phyloP scores from a whole-genome alignment of 768 basidiomycete species.

The Russula sp. region DNA sequence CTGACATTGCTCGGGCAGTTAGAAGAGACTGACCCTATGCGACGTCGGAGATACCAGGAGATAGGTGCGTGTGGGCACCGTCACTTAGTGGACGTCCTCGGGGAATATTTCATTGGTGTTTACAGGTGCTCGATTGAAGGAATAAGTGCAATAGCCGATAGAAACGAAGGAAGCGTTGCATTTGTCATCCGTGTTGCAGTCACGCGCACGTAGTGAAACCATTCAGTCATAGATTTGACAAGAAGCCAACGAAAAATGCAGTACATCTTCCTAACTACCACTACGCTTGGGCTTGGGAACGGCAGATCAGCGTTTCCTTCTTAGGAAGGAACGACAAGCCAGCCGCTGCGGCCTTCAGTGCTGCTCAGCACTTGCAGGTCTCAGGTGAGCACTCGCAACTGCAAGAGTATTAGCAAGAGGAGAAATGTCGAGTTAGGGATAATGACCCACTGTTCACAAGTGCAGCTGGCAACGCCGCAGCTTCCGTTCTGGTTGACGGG shows the following conservation, averaged over 20 bases:
- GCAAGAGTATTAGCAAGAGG: not conserved
- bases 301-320: not conserved
- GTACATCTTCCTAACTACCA: not conserved
- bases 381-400: conserved; percentile 57
- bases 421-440: not conserved
- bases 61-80: conserved; percentile 37
- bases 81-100: not conserved
- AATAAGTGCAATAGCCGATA: not conserved
- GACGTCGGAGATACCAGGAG: conserved; percentile 62
- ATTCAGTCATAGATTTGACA: too few relatives aligned
- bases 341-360: not conserved
- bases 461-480: conserved; percentile 31
- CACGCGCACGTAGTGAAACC: not conserved
- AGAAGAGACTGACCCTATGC: conserved; percentile 53
- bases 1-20: conserved; percentile 48
- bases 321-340: not conserved
- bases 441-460: conserved; percentile 40
- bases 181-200: not conserved
- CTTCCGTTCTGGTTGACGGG: conserved; percentile 34
- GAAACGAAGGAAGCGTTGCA: not conserved
- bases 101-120: not conserved
- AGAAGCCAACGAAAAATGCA: too few relatives aligned
- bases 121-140: conserved; percentile 1
- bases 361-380: conserved; percentile 56
- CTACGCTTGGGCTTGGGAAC: not conserved